These are phyloP conservation scores for Nissolia schottii DNA, from an alignment of 306 rosid genomes.

Conservation along the genomic window DNA sequence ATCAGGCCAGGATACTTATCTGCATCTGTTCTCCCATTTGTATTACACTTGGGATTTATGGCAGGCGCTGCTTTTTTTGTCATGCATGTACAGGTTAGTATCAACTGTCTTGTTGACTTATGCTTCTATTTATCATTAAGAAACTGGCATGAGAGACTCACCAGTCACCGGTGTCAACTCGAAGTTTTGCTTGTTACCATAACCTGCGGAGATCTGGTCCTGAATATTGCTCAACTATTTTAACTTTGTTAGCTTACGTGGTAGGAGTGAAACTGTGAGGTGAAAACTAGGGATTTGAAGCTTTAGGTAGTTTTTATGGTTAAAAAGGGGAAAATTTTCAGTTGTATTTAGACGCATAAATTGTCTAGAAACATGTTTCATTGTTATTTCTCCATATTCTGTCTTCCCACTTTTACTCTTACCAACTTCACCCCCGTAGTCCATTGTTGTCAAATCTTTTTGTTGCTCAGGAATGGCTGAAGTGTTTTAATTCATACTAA, in stretches of 20 bases:
- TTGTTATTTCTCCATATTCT: conserved; percentile 6
- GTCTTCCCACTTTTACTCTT: not conserved
- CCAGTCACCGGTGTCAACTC: not conserved
- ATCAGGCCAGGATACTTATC: conserved; percentile 51
- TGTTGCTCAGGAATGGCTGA: conserved; percentile 8
- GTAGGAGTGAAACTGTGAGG: not conserved
- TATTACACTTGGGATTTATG: conserved; percentile 80
- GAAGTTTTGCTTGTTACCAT: conserved; percentile 6
- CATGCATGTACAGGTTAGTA: conserved; percentile 92
- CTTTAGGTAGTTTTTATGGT: not conserved
- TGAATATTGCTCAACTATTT: conserved; percentile 11
- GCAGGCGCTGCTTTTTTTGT: conserved; percentile 71
- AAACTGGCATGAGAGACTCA: not conserved
- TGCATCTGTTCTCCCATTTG: conserved; percentile 69
- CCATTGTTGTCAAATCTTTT: not conserved
- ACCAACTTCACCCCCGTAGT: not conserved
- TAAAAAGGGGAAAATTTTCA: not conserved
- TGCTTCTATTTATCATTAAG: conserved; percentile 18
- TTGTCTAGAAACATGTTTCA: not conserved
- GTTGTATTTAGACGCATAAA: not conserved
- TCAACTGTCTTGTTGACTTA: conserved; percentile 1
- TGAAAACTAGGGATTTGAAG: not conserved
- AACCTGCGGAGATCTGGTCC: not conserved
- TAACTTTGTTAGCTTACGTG: not conserved
- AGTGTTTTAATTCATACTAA: not conserved